Evolutionary conservation across 1,284 basidiomycete genomes (phyloP).

Genomic region (Pholiota adiposa): DNA sequence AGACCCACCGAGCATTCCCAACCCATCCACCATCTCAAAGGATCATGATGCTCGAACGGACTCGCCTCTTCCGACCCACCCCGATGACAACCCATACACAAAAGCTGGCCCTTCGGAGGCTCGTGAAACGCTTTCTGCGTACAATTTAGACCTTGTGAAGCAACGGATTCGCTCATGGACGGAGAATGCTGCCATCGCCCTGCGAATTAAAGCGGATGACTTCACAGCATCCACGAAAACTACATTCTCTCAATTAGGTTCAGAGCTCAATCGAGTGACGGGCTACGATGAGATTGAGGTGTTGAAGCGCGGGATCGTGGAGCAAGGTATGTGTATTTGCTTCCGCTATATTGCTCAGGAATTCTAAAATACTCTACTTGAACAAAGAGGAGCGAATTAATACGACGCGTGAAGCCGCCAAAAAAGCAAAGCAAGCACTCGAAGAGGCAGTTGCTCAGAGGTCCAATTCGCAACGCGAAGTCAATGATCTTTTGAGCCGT

Average conservation of each 20-base stretch:
- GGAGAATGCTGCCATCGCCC: slow-evolving; percentile 46
- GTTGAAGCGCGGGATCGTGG: slow-evolving; percentile 78
- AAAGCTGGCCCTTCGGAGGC: background rate
- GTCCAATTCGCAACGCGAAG: slow-evolving; percentile 83
- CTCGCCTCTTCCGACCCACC: slow-evolving; percentile 1
- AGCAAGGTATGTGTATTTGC: slow-evolving; percentile 64
- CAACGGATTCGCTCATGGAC: slow-evolving; percentile 55
- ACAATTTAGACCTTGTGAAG: slow-evolving; percentile 38
- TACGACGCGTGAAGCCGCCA: slow-evolving; percentile 59
- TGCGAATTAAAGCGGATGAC: slow-evolving; percentile 59
- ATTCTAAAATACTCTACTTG: slow-evolving; percentile 1
- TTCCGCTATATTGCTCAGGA: background rate
- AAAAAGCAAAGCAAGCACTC: slow-evolving; percentile 74
- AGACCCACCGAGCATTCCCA: background rate
- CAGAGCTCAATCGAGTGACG: slow-evolving; percentile 82
- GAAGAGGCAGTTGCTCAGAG: slow-evolving; percentile 76
- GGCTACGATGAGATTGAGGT: slow-evolving; percentile 91
- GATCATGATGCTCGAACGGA: background rate
- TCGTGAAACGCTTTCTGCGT: slow-evolving; percentile 21
- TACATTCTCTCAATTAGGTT: slow-evolving; percentile 74
- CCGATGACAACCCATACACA: slow-evolving; percentile 2
- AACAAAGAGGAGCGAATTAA: slow-evolving; percentile 65
- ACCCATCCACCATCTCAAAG: background rate
- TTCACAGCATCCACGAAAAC: slow-evolving; percentile 59
- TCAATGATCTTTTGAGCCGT: slow-evolving; percentile 89